Evolutionary conservation across 108 stramenopile genomes (phyloP).

Genomic region (Fistulifera pelliculosa): DNA sequence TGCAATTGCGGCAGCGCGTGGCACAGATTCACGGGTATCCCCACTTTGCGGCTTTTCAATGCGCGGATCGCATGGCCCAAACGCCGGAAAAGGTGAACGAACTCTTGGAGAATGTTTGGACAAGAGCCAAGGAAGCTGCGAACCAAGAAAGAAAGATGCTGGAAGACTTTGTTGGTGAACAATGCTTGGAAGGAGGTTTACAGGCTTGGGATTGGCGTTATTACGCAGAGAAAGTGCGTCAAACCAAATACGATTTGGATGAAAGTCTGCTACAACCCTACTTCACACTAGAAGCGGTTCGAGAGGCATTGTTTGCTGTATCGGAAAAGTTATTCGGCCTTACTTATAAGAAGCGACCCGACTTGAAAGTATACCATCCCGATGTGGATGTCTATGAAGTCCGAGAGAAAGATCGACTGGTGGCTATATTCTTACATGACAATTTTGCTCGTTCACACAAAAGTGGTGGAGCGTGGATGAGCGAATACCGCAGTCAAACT

Average conservation of each 20-base stretch:
- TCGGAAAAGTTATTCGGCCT: constrained; percentile 68
- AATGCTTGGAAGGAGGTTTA: constrained; percentile 49
- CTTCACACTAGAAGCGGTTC: constrained; percentile 47
- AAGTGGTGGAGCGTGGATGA: constrained; percentile 72
- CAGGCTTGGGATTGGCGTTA: constrained; percentile 78
- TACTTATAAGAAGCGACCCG: constrained; percentile 38
- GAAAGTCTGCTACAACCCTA: constrained; percentile 67
- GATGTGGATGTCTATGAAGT: constrained; percentile 74
- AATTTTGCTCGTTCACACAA: constrained; percentile 65
- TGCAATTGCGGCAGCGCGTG: constrained; percentile 44
- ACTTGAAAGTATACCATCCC: constrained; percentile 55
- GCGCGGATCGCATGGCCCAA: constrained; percentile 68
- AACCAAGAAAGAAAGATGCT: constrained; percentile 49
- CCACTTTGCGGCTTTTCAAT: constrained; percentile 61
- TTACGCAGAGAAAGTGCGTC: constrained; percentile 61
- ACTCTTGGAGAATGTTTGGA: constrained; percentile 64
- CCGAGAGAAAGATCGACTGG: constrained; percentile 38
- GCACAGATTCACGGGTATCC: constrained; percentile 47
- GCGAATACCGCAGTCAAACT: constrained; percentile 65
- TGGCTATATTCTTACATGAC: constrained; percentile 67
- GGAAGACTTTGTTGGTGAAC: constrained; percentile 47
- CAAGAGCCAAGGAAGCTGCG: constrained; percentile 55
- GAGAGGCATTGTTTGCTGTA: constrained; percentile 56
- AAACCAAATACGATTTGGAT: constrained; percentile 63
- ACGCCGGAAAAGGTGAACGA: constrained; percentile 57